phyloP scores from a whole-genome alignment of 75 land plant species.

The Pseudotsuga menziesii region DNA sequence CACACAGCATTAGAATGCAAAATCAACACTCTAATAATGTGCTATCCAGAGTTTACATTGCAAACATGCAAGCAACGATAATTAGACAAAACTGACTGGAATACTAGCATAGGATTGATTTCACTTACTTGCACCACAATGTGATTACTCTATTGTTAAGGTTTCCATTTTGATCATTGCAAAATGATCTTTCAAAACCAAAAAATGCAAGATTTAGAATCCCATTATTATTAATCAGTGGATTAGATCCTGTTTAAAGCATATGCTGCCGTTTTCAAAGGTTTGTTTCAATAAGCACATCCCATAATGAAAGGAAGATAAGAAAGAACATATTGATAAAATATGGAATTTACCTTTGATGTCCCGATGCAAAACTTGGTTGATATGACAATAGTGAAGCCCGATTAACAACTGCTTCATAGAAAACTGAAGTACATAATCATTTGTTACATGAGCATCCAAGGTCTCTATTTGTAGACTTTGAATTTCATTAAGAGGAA shows the following conservation, averaged over 20 bases:
- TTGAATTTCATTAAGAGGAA: neutral
- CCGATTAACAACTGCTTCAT: conserved; percentile 92
- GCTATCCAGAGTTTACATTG: neutral
- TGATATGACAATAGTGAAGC: conserved; percentile 91
- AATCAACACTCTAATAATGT: neutral
- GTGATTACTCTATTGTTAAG: conserved; percentile 91
- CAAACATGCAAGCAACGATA: neutral
- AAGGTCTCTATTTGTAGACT: neutral
- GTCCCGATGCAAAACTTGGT: conserved; percentile 96
- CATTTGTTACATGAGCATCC: neutral
- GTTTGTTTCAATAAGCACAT: neutral
- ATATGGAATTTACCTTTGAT: conserved; percentile 64
- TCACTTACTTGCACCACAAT: conserved; percentile 83
- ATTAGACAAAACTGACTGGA: neutral
- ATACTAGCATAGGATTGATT: neutral
- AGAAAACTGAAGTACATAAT: conserved; percentile 57
- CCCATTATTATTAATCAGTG: conserved; percentile 89
- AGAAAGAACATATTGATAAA: neutral
- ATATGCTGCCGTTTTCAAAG: neutral
- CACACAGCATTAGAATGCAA: neutral
- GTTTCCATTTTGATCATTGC: conserved; percentile 66
- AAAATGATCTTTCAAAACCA: conserved; percentile 87
- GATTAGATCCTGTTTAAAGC: conserved; percentile 59
- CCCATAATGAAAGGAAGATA: neutral
- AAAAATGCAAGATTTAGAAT: conserved; percentile 94